phyloP scores from a whole-genome alignment of 495 filamentous ascomycete species.

The Rusavskia elegans region DNA sequence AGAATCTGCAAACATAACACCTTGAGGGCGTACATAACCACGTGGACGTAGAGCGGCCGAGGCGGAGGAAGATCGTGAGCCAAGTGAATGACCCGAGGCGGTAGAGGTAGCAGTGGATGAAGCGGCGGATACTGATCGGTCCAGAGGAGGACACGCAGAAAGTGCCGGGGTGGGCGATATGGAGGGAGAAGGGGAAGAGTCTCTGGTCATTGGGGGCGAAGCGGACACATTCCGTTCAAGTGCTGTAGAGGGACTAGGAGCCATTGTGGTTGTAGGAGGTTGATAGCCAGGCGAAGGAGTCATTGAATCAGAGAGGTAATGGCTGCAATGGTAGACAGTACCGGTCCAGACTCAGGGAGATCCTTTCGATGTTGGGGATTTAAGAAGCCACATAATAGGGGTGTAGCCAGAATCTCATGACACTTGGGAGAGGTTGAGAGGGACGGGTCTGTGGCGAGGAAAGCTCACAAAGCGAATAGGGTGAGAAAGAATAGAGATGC shows the following conservation, averaged over 20 bases:
- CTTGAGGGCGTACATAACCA: slow-evolving; percentile 82
- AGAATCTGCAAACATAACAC: slow-evolving; percentile 79
- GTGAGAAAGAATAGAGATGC: not conserved
- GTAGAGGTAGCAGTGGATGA: slow-evolving; percentile 41
- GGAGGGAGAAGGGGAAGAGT: slow-evolving; percentile 26
- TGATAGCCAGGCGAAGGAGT: not conserved
- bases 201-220: slow-evolving; percentile 17
- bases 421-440: not conserved
- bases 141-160: slow-evolving; percentile 30
- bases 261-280: not conserved
- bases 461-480: not conserved
- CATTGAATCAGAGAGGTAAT: too few species aligned
- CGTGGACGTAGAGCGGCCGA: slow-evolving; percentile 46
- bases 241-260: slow-evolving; percentile 1
- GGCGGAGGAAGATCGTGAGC: slow-evolving; percentile 35
- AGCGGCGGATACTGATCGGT: slow-evolving; percentile 59
- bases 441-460: not conserved
- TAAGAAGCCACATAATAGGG: not conserved
- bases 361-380: not conserved
- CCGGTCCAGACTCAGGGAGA: not conserved
- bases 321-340: too few species aligned
- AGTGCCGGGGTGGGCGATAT: slow-evolving; percentile 16
- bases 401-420: not conserved
- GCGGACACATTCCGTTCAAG: slow-evolving; percentile 7
- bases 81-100: slow-evolving; percentile 29